Evolutionary conservation across 108 stramenopile genomes (phyloP), one percentile per base, ranked within the genome.

Genomic region (Cyclotella baltica): DNA sequence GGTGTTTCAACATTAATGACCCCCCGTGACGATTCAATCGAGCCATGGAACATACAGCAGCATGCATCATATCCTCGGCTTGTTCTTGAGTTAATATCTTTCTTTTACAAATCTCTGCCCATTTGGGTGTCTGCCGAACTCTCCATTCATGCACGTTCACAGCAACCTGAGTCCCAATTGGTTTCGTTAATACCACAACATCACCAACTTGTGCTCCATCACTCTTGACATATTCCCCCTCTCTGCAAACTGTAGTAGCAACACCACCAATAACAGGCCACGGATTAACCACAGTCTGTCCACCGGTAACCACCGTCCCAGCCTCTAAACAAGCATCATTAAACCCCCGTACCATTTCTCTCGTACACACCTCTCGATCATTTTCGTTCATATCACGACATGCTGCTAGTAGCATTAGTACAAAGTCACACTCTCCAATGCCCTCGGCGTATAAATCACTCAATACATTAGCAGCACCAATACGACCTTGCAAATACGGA

Each of bases 251-350:
- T 0, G 92, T 84, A 18, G 90, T 95, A 1, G 94, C 94, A 35
- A 92, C 89, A 51, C 94, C 94, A 28, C 94, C 94, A 80, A 95
- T 93, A 29, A 95, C 91, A 15, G 92, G 91, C 94, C 94, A 95
- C 10, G 94, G 94, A 80, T 95, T 95, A 57, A 92, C 63, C 15
- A 95, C 94, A 0, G 94, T 95, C 81, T 95, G 94, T 23, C 94
- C 94, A 11, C 94, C 94, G 29, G 90, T 91, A n/a, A 95, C 81
- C 46, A 76, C 31, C 36, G 92, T 90, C 47, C 72, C 91, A 19
- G 91, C 91, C 58, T 93, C 90, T 27, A 69, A 33, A 67, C 90
- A 91, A 13, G 92, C 90, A 78, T 93, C 92, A 11, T 87, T 87
- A 75, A 95, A 95, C 3, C 94, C 94, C 18, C 86, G 72, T 0